A percentile compares a stretch with the other conserved stretches of the same genome.
These are phyloP conservation scores for Sphaerulina populicola DNA, from an alignment of 2,329 filamentous ascomycete genomes.

Conservation along the genomic window DNA sequence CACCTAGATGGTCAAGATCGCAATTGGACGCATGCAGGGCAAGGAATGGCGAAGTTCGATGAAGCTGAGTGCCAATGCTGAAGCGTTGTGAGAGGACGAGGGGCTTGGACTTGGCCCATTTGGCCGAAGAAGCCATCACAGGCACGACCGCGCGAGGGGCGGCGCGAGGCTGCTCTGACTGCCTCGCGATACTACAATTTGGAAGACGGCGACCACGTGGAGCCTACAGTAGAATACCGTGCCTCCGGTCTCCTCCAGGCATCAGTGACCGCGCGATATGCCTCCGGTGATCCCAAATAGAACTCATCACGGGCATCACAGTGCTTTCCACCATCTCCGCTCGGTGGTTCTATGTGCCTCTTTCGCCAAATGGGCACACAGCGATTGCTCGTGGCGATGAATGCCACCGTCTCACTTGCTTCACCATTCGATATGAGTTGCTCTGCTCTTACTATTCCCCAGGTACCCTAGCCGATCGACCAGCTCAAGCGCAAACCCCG, in stretches of 20 bases:
- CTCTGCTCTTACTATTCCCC: not conserved
- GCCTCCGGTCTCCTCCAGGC: not conserved
- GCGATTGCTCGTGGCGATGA: too few relatives aligned
- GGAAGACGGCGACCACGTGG: slow-evolving; percentile 1
- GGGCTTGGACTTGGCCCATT: not conserved
- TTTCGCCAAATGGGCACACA: not conserved
- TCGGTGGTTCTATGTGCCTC: not conserved
- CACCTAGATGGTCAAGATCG: not conserved
- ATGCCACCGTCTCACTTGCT: not conserved
- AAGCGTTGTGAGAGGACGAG: not conserved
- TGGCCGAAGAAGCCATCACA: slow-evolving; percentile 2
- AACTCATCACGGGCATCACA: not conserved
- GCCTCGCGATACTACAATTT: not conserved
- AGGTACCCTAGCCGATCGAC: not conserved
- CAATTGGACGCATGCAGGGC: too few relatives aligned
- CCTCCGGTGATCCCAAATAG: not conserved
- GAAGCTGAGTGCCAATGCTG: not conserved
- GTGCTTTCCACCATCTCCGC: too few relatives aligned
- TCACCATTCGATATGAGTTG: not conserved
- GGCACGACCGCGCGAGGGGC: not conserved
- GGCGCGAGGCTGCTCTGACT: too few relatives aligned
- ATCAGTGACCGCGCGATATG: not conserved
- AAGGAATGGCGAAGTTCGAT: too few relatives aligned
- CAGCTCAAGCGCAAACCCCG: not conserved
- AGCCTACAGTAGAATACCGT: not conserved